Percentiles rank a stretch among this genome's conserved stretches.
These are phyloP conservation scores for Eutypa lata DNA, from an alignment of 2,329 filamentous ascomycete species.

Conservation along the genomic window DNA sequence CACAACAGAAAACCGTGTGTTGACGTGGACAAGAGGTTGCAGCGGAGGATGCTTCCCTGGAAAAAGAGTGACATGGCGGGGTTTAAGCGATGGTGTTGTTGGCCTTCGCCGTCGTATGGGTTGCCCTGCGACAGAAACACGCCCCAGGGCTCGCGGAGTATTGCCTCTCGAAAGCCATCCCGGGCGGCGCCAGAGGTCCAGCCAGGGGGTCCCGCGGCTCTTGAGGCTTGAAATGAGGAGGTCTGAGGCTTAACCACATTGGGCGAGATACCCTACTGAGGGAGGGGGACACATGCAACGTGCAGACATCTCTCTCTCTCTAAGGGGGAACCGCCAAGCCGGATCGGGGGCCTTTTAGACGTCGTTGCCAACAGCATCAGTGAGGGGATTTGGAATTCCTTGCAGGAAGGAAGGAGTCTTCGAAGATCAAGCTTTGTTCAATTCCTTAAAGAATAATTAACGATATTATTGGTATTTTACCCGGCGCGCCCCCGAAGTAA, in stretches of 20 bases:
- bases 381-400: background rate
- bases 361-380: background rate
- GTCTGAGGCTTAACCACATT: background rate
- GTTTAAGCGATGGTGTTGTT: background rate
- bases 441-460: background rate
- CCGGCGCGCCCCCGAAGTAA: background rate
- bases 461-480: background rate
- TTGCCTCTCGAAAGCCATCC: background rate
- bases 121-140: background rate
- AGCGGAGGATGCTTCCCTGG: background rate
- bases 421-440: background rate
- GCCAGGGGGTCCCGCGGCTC: background rate
- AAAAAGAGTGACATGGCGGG: background rate
- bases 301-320: background rate
- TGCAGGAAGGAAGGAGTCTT: background rate
- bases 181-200: background rate
- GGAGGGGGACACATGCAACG: background rate
- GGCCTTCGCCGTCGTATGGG: background rate
- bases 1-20: background rate
- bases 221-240: background rate
- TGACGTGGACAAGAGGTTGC: background rate
- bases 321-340: background rate
- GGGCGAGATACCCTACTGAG: background rate
- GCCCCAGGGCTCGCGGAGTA: background rate
- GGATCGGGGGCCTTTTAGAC: background rate